phyloP scores from a whole-genome alignment of 108 stramenopile species.

The Asterionellopsis glacialis region DNA sequence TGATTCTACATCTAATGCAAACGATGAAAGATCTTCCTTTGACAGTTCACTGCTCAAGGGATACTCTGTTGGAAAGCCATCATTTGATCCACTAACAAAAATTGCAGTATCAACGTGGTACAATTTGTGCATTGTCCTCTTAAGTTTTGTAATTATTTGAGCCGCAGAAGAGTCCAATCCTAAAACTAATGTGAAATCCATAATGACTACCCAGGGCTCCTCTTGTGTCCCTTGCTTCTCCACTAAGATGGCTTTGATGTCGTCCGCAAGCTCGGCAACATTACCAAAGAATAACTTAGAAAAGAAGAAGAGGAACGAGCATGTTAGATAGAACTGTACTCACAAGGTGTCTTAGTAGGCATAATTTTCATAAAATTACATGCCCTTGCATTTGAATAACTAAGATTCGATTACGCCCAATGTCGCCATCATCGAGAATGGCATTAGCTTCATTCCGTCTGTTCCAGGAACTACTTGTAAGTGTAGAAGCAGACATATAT shows the following conservation, averaged over 20 bases:
- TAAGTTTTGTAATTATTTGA: constrained; percentile 60
- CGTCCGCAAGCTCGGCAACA: constrained; percentile 31
- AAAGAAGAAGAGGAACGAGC: too few relatives aligned
- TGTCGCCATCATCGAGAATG: constrained; percentile 36
- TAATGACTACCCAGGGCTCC: constrained; percentile 41
- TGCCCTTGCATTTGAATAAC: constrained; percentile 69
- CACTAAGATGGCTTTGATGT: constrained; percentile 19
- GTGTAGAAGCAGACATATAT: constrained; percentile 57
- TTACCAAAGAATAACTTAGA: constrained; percentile 46
- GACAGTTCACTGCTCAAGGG: constrained; percentile 33
- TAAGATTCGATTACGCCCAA: constrained; percentile 48
- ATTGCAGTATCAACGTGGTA: constrained; percentile 40
- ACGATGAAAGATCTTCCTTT: neutral
- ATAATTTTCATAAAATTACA: neutral
- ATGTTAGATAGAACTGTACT: too few relatives aligned
- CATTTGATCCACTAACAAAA: constrained; percentile 54
- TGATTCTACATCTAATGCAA: neutral
- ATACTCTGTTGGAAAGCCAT: constrained; percentile 61
- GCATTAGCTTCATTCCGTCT: constrained; percentile 28
- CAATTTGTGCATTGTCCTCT: constrained; percentile 32
- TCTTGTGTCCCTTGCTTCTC: constrained; percentile 19
- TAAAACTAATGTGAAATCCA: constrained; percentile 63
- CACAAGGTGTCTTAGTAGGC: too few relatives aligned
- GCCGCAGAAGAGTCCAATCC: constrained; percentile 73
- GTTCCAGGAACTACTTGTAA: constrained; percentile 52